Conservation (phyloP, 2,329 filamentous ascomycete genomes). For the Xylariomycetidae sp. region DNA sequence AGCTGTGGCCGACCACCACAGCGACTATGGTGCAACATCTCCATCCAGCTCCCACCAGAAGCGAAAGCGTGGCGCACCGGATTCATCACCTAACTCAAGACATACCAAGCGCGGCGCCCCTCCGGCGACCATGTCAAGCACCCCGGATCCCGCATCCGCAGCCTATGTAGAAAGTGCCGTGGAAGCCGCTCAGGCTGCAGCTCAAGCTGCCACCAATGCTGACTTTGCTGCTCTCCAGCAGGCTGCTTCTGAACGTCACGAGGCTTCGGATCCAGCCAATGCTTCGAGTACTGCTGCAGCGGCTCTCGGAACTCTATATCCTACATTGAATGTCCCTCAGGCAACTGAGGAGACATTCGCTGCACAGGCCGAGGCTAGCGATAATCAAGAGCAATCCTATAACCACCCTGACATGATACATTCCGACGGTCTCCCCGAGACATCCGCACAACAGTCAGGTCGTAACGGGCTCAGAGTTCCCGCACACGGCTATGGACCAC, state of each 20-base stretch:
- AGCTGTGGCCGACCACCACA: constrained; percentile 43
- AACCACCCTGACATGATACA: constrained; percentile 31
- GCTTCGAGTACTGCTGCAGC: constrained; percentile 57
- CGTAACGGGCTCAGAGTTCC: constrained; percentile 37
- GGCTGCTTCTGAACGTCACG: constrained; percentile 43
- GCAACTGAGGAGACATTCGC: constrained; percentile 58
- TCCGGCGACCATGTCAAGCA: constrained; percentile 37
- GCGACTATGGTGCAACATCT: constrained; percentile 38
- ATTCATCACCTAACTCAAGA: constrained; percentile 42
- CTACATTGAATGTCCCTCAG: constrained; percentile 53
- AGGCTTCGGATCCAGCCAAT: constrained; percentile 45
- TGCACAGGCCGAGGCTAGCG: constrained; percentile 41
- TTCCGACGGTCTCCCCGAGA: constrained; percentile 31
- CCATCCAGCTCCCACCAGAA: constrained; percentile 45
- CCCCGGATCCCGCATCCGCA: constrained; percentile 38
- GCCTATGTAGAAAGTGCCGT: constrained; percentile 53
- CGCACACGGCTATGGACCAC: too few species aligned
- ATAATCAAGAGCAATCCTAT: constrained; percentile 30
- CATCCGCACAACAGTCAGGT: constrained; percentile 23
- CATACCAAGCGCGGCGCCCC: constrained; percentile 47
- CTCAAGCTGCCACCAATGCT: constrained; percentile 36
- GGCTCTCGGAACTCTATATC: constrained; percentile 54
- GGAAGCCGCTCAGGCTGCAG: constrained; percentile 38
- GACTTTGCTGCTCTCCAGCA: constrained; percentile 55
- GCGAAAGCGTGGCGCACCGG: constrained; percentile 47